Evolutionary conservation across 2,329 filamentous ascomycete genomes (phyloP), one percentile per base, ranked within the genome.

Genomic region (Phaeoacremonium minimum): DNA sequence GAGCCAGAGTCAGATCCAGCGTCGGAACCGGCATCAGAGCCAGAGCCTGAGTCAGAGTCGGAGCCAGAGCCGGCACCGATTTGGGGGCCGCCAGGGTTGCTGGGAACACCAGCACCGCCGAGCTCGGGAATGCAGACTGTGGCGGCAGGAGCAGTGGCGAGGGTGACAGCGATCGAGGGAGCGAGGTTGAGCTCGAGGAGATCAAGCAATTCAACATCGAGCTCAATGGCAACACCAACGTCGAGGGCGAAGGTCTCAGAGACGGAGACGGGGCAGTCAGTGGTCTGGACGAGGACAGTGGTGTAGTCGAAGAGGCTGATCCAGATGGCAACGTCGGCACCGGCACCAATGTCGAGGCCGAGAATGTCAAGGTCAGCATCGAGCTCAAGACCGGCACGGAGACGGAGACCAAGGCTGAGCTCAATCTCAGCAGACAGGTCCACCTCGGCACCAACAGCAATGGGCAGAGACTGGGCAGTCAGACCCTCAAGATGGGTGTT

Each of bases 301-400:
- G 50, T 53, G 51, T 52, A 55, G 46, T 52, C 49, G 44, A 55
- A 55, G 30, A 56, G 48, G 49, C 48, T 50, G 40, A 52, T 34
- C 53, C 51, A 55, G 39, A 56, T 34, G 30, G 47, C 44, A n/a
- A 50, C 45, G 28, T 51, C 50, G 15, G 46, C 46, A 34, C 51
- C 52, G 30, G 49, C 49, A 18, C 42, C 45, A 8, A 55, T 34
- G 38, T 44, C 38, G 17, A 55, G 36, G 32, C 48, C 52, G 15
- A 51, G 29, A 2, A 49, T 38, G 36, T 43, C 47, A n/a, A 55
- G 6, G 12, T 42, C 40, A 26, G 51, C 47, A 6, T 37, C 33
- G 15, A 56, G 30, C 36, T 39, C 51, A 14, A 55, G 33, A 36
- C 48, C 49, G 14, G 48, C 36, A 30, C 53, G 53, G 39, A 55